A percentile compares a stretch with the other conserved stretches of the same genome.
Conservation (phyloP, 208 protist species). For the Crithidia expoeki region DNA sequence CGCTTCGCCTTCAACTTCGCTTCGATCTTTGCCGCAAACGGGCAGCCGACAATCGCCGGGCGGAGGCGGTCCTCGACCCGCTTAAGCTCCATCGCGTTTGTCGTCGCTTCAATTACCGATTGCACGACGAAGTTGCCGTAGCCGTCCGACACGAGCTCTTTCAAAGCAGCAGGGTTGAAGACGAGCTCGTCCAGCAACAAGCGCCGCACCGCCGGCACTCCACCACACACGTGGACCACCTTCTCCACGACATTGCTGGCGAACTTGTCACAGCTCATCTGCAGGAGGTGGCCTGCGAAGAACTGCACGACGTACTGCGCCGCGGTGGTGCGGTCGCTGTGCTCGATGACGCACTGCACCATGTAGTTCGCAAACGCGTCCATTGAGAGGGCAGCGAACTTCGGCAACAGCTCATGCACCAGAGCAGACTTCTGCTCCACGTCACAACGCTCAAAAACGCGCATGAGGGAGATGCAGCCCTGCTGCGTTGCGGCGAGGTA, state of each 20-base stretch:
- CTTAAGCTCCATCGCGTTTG: conserved; percentile 63
- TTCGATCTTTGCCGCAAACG: conserved; percentile 67
- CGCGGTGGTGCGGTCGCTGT: conserved; percentile 60
- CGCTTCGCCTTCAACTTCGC: conserved; percentile 61
- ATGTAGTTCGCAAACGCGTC: conserved; percentile 92
- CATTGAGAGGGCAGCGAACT: conserved; percentile 68
- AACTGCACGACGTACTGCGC: conserved; percentile 61
- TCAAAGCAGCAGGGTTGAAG: conserved; percentile 74
- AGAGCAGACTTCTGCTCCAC: conserved; percentile 56
- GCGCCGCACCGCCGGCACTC: conserved; percentile 62
- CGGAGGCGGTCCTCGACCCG: conserved; percentile 71
- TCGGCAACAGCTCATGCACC: conserved; percentile 63
- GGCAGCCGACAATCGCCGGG: conserved; percentile 54
- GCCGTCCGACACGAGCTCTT: conserved; percentile 73
- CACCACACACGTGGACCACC: conserved; percentile 64
- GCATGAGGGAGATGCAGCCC: conserved; percentile 89
- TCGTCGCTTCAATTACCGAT: conserved; percentile 59
- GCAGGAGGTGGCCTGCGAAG: conserved; percentile 64
- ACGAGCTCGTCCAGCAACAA: conserved; percentile 86
- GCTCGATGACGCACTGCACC: conserved; percentile 86
- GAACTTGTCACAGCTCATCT: conserved; percentile 86
- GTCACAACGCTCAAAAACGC: conserved; percentile 77
- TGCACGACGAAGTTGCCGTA: conserved; percentile 92
- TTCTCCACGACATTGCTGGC: conserved; percentile 89
- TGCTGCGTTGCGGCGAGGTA: conserved; percentile 89